Base-by-base conservation (phyloP, 441 rosid species). In the Bocquillonia castaneifolia region DNA sequence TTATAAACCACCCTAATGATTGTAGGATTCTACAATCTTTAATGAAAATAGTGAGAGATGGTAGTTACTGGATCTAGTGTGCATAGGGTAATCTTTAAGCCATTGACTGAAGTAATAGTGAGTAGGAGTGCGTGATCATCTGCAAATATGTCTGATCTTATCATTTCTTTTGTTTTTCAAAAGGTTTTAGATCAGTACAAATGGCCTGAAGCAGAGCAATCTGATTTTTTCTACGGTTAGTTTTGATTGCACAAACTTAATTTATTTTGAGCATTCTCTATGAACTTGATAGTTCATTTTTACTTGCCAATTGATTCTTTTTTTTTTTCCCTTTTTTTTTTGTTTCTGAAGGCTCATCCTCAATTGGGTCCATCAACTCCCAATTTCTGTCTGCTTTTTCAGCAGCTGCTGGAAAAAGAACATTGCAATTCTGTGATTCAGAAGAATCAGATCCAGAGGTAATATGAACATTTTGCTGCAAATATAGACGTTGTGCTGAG, bases 391-490 rank as follows among this genome's bases (percentile, higher is more conserved):
- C 96, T 67, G 84, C 89, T 26, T 93, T 93, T 84, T 81, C 97
- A 59, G 84, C 93, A 62, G 96, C 98, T 48, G 78, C 83, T 15
- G 96, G 98, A 74, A 89, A 93, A 79, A 89, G 78, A 79, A 84
- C 87, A 23, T 36, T 68, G 51, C 81, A 68, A 68, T 54, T 67
- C 55, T 81, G 81, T 50, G 95, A 91, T 63, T 91, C 96, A 48
- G 91, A 93, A 76, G 97, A 93, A 78, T 91, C 99, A 76, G 96
- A 93, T 83, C 96, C 99, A 40, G 96, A 88, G 95, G 99, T 91
- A 82, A 68, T 48, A 52, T 37, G 39, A 44, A 50, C 42, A 23
- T 42, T 23, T 63, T 79, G 64, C 61, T 47, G 45, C 59, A 10
- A 45, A 36, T 36, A 10, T 56, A 66, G 20, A 51, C 61, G 56